These are phyloP conservation scores for Xenosphaeropsis pyriputrescens DNA, from an alignment of 2,329 filamentous ascomycete species.

Conservation along the genomic window DNA sequence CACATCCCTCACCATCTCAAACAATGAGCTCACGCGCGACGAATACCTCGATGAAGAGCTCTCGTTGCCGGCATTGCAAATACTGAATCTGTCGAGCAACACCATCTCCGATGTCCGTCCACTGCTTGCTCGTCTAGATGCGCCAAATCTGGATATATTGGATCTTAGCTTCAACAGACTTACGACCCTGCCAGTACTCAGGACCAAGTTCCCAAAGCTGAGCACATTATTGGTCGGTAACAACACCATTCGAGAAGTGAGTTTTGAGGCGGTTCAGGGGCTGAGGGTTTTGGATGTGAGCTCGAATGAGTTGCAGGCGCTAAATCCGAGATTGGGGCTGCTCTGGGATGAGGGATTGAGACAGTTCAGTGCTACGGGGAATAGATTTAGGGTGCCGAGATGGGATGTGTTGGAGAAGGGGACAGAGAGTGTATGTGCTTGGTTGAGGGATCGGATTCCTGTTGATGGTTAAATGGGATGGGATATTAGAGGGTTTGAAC, in stretches of 20 bases:
- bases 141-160: constrained; percentile 60
- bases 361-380: constrained; percentile 66
- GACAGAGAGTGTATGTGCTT: constrained; percentile 70
- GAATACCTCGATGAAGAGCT: constrained; percentile 52
- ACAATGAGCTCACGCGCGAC: constrained; percentile 56
- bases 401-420: constrained; percentile 76
- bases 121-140: constrained; percentile 51
- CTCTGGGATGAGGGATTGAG: constrained; percentile 47
- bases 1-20: constrained; percentile 56
- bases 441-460: constrained; percentile 67
- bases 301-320: constrained; percentile 72
- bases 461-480: constrained; percentile 17
- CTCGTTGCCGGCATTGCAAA: constrained; percentile 58
- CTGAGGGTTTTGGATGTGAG: constrained; percentile 63
- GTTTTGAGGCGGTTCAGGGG: constrained; percentile 59
- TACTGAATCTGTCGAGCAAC: constrained; percentile 63
- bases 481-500: too few species aligned
- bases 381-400: constrained; percentile 75
- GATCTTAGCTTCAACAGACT: constrained; percentile 79
- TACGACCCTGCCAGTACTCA: constrained; percentile 50
- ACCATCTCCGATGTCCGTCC: constrained; percentile 56
- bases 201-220: constrained; percentile 53
- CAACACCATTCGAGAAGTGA: constrained; percentile 63
- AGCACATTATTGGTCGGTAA: constrained; percentile 59
- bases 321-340: constrained; percentile 71